A percentile compares a stretch with the other conserved stretches of the same genome.
Evolutionary conservation across 352 stramenopile genomes (phyloP).

Genomic region (Thraustotheca clavata): DNA sequence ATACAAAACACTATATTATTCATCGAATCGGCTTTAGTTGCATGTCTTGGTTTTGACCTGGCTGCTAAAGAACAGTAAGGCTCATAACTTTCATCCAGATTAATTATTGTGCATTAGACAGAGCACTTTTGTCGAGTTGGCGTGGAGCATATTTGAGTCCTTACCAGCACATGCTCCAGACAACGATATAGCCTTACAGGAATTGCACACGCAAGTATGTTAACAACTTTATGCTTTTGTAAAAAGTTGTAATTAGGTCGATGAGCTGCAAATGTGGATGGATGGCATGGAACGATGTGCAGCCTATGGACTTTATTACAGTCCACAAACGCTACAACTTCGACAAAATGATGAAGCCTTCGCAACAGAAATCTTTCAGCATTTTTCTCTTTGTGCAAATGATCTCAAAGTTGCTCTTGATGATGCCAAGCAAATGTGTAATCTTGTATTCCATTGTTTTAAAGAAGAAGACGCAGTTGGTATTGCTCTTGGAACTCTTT

Average conservation of each 20-base stretch:
- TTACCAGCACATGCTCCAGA: neutral
- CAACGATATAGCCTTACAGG: neutral
- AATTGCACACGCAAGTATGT: neutral
- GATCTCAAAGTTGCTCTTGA: neutral
- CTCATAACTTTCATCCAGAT: neutral
- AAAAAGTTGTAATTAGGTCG: neutral
- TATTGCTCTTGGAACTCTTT: neutral
- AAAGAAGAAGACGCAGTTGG: neutral
- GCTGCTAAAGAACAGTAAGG: neutral
- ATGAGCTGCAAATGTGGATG: conserved; percentile 11
- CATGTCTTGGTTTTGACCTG: conserved; percentile 14
- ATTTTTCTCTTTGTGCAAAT: neutral
- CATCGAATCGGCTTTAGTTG: neutral
- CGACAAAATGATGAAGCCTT: neutral
- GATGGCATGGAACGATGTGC: conserved; percentile 11
- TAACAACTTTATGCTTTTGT: neutral
- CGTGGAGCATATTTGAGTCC: conserved; percentile 18
- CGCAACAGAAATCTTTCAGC: neutral
- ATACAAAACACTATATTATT: neutral
- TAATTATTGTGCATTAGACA: neutral
- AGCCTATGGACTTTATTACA: neutral
- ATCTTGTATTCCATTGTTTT: neutral
- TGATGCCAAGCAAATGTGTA: neutral
- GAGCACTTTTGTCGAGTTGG: conserved; percentile 1
- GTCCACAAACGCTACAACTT: neutral